Evolutionary conservation across 768 basidiomycete species (phyloP), one percentile per base, ranked within the genome.

Genomic region (Termitomyces sp.): DNA sequence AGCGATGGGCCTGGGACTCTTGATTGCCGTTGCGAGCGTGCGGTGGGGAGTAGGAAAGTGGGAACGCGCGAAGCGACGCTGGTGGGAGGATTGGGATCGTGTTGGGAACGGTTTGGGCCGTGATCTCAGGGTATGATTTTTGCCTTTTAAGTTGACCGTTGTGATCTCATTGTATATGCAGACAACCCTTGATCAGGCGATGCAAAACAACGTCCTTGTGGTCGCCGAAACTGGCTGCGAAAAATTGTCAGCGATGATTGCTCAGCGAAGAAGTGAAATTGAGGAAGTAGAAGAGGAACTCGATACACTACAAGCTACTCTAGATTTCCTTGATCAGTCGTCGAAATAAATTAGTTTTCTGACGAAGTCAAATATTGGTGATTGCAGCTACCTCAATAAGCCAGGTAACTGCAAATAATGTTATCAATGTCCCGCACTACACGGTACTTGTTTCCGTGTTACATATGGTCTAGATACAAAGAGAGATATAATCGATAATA

Each of bases 21-120:
- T 93, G 12, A 72, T 78, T 20, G 75, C 79, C 0, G 67, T 80
- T 6, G 63, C 71, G 3, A 79, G 83, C 46, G 59, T 89, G 42
- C 74, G 88, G 42, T 89, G 86, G 85, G 81, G 80, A 1, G 75
- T 87, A 5, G 80, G 82, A 13, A 76, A 75, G 58, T 92, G 89
- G 88, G 87, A 90, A 56, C 82, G 76, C 62, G 83, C 84, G 3
- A 87, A 88, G 68, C 73, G 70, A 56, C 74, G 72, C 58, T 93
- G 89, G 88, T 80, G 82, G 82, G 77, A 81, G 53, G 88, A 91
- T 67, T 87, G 84, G 77, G 66, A 65, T 20, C 76, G 89, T 49
- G 75, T 89, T 3, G 80, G 82, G 6, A 76, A 84, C 48, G 86
- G 89, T 0, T 73, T 89, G 37, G 76, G 79, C 46, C 76, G 88